Conservation (phyloP, 2,329 filamentous ascomycete species). For the Penicillium sp. region DNA sequence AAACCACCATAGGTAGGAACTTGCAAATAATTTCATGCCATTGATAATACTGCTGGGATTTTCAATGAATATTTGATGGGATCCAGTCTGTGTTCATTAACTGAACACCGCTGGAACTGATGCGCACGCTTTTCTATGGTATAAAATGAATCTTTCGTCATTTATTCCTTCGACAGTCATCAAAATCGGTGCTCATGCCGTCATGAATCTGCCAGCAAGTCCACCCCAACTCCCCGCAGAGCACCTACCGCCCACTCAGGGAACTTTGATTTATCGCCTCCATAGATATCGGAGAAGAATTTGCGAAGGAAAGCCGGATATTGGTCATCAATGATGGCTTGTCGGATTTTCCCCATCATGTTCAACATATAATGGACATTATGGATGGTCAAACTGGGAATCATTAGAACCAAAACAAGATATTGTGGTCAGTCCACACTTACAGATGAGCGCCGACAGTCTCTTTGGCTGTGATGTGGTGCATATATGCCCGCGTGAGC, state of each 20-base stretch:
- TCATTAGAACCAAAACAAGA: constrained; percentile 8
- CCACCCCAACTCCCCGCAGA: constrained; percentile 67
- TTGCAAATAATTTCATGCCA: neutral
- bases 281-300: constrained; percentile 70
- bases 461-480: constrained; percentile 88
- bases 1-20: neutral
- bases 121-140: neutral
- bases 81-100: neutral
- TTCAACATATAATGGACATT: constrained; percentile 88
- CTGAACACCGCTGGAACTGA: neutral
- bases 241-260: constrained; percentile 80
- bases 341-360: constrained; percentile 66
- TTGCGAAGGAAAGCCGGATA: constrained; percentile 68
- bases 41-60: neutral
- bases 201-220: constrained; percentile 46
- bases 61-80: neutral
- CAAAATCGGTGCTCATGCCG: neutral
- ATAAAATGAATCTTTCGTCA: neutral
- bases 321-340: constrained; percentile 69
- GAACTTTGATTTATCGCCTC: constrained; percentile 53
- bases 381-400: constrained; percentile 69
- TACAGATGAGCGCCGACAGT: constrained; percentile 73
- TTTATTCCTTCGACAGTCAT: neutral
- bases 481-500: constrained; percentile 77
- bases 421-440: constrained; percentile 13